A percentile compares a stretch with the other conserved stretches of the same genome.
phyloP scores from a whole-genome alignment of 2,329 filamentous ascomycete genomes.

The Fusarium beomiforme region DNA sequence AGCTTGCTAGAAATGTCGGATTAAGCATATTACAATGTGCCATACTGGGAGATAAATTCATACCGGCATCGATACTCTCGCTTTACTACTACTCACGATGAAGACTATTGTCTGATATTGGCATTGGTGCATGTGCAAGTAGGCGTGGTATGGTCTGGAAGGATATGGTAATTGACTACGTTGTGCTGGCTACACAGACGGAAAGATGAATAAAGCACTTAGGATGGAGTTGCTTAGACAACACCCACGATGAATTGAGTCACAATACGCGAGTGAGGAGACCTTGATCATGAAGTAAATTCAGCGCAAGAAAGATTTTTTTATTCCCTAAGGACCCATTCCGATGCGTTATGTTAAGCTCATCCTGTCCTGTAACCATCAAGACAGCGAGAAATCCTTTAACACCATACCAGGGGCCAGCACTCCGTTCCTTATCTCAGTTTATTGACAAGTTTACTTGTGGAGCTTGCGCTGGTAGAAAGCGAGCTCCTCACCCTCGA shows the following conservation, averaged over 20 bases:
- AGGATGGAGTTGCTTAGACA: not conserved
- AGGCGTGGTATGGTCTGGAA: constrained; percentile 6
- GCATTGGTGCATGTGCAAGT: constrained; percentile 13
- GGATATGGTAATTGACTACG: constrained; percentile 2
- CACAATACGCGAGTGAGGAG: constrained; percentile 31
- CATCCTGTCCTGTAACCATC: constrained; percentile 50
- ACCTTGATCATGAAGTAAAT: constrained; percentile 45
- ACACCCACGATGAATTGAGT: not conserved
- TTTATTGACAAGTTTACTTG: constrained; percentile 74
- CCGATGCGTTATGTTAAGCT: constrained; percentile 52
- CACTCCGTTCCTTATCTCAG: constrained; percentile 35
- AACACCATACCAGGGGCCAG: constrained; percentile 51
- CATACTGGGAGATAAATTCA: constrained; percentile 17
- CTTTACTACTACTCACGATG: constrained; percentile 27
- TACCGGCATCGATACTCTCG: constrained; percentile 30
- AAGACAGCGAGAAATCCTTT: constrained; percentile 50
- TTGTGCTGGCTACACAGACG: not conserved
- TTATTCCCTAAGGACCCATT: constrained; percentile 52
- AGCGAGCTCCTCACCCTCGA: constrained; percentile 99
- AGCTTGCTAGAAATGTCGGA: constrained; percentile 23
- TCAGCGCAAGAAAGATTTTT: constrained; percentile 50
- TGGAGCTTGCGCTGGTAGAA: constrained; percentile 99
- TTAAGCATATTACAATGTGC: constrained; percentile 35
- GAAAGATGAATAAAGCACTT: constrained; percentile 14
- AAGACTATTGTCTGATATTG: constrained; percentile 9